Evolutionary conservation across 192 early-diverging fungal genomes (phyloP), one percentile per base, ranked within the genome.

Genomic region (Umbelopsis isabellina): DNA sequence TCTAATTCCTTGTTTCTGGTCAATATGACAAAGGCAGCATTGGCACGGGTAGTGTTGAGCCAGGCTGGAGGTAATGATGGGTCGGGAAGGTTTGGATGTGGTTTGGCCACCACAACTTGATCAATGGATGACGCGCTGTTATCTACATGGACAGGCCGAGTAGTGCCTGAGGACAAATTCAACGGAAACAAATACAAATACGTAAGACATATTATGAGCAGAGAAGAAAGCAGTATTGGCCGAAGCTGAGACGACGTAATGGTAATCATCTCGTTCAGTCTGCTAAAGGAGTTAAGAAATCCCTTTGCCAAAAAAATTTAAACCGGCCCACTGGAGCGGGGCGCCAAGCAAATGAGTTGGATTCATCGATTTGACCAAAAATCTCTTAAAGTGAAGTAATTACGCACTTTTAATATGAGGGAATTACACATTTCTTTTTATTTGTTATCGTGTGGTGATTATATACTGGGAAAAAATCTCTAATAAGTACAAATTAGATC

Each of bases 21-120:
- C 12, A 95, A 82, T 52, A 95, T 85, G n/a, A 94, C 88, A 80
- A 93, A 90, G 1, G 83, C 86, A 25, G 87, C 91, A 21, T 89
- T 89, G 12, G 65, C 83, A 33, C 80, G 69, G 21, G 72, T 70
- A 0, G 49, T 74, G 23, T 74, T 74, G n/a, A 65, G 45, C 76
- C 76, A 77, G 12, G 66, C 67, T 44, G 72, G 72, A n/a, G 25
- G 41, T 37, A 48, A 25, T 27, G 30, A 49, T 15, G 55, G 67
- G 16, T 72, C 58, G 15, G 58, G 71, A 21, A 72, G 64, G 25
- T 72, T 72, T 3, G 71, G 71, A 52, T 72, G 71, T 37, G 25
- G 55, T 18, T 61, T 25, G 21, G 55, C 7, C 37, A 61, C 18
- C 1, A 61, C 55, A 3, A 61, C 15, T n/a, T 61, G 55, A 27